Percentiles rank a stretch among this genome's conserved stretches.
Conservation (phyloP, 2,329 filamentous ascomycete genomes). For the Podosphaera leucotricha region DNA sequence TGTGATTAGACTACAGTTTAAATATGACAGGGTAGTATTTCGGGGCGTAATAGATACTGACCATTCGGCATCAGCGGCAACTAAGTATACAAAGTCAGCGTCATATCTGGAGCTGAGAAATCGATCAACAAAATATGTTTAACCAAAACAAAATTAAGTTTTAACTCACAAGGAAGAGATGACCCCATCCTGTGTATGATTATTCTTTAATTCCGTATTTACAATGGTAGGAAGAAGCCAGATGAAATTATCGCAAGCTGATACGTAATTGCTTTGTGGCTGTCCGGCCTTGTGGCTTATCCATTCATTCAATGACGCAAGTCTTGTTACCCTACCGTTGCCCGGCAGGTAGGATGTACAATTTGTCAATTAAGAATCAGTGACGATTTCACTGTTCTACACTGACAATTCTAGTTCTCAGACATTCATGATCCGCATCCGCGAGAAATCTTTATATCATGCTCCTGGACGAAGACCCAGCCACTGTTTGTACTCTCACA, state of each 20-base stretch:
- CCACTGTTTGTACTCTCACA: constrained; percentile 33
- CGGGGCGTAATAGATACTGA: constrained; percentile 18
- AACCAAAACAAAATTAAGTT: constrained; percentile 9
- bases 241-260: constrained; percentile 1
- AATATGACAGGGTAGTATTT: background rate
- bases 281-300: constrained; percentile 3
- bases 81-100: constrained; percentile 25
- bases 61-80: constrained; percentile 96
- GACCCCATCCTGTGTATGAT: constrained; percentile 10
- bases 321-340: background rate
- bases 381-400: too few relatives aligned
- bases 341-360: too few relatives aligned
- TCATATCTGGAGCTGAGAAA: background rate
- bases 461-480: constrained; percentile 85
- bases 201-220: background rate
- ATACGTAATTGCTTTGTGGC: background rate
- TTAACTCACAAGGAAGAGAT: constrained; percentile 17
- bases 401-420: too few relatives aligned
- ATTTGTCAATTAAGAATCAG: too few relatives aligned
- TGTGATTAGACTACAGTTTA: background rate
- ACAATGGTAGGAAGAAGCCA: constrained; percentile 1
- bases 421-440: too few relatives aligned
- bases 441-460: constrained; percentile 30
- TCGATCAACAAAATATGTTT: constrained; percentile 5
- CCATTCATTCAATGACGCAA: background rate